phyloP scores from a whole-genome alignment of 768 basidiomycete genomes.

The Lentinula sp. region DNA sequence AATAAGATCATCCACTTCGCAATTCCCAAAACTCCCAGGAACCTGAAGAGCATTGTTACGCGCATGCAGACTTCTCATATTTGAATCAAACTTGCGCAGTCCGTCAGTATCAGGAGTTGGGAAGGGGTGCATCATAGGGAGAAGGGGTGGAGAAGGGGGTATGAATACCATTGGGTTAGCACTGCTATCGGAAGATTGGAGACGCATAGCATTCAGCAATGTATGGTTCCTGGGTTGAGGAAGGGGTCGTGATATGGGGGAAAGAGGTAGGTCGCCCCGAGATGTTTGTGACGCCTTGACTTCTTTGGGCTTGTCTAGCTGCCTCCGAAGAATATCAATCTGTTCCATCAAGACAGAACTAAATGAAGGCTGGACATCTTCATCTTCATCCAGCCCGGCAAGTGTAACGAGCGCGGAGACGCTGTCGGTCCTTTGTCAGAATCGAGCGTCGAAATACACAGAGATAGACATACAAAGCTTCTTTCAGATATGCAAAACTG shows the following conservation, averaged over 20 bases:
- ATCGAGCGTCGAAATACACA: background rate
- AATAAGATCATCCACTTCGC: background rate
- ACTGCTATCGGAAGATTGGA: background rate
- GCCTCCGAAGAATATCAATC: slow-evolving; percentile 57
- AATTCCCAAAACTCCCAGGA: background rate
- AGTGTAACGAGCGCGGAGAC: slow-evolving; percentile 70
- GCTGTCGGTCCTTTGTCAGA: slow-evolving; percentile 26
- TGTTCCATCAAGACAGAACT: slow-evolving; percentile 43
- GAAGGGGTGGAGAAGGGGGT: background rate
- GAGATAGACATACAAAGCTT: slow-evolving; percentile 64
- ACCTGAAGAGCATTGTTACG: background rate
- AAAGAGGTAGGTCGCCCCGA: background rate
- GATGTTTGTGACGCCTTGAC: background rate
- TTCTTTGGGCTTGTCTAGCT: slow-evolving; percentile 45
- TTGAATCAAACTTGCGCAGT: background rate
- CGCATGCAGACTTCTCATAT: background rate
- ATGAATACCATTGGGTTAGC: background rate
- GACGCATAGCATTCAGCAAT: background rate
- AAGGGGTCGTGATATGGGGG: background rate
- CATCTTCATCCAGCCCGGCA: slow-evolving; percentile 42
- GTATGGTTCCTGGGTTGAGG: background rate
- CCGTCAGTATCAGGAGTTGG: no score
- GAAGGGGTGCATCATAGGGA: background rate
- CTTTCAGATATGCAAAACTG: slow-evolving; percentile 86
- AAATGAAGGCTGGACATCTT: slow-evolving; percentile 47